phyloP scores from a whole-genome alignment of 495 filamentous ascomycete genomes.

The Beverwykella pulmonaria region DNA sequence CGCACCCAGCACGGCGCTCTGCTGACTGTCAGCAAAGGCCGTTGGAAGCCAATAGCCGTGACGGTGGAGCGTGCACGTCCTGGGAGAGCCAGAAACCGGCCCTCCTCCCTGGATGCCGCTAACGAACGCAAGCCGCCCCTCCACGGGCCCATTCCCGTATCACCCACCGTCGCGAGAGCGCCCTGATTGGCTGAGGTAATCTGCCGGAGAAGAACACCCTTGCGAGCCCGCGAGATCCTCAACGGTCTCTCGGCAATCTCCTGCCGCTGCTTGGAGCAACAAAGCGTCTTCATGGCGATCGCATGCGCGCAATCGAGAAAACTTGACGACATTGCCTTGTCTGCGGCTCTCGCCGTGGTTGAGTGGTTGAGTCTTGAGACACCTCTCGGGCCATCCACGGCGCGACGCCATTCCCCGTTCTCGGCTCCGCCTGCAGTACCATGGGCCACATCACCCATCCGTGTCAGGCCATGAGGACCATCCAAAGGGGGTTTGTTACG shows the following conservation, averaged over 20 bases:
- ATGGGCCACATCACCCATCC: too few species aligned
- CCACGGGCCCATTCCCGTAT: background rate
- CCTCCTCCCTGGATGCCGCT: background rate
- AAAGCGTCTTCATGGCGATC: background rate
- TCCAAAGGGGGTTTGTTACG: too few species aligned
- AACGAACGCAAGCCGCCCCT: background rate
- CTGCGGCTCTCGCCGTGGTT: too few species aligned
- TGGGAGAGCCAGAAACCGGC: background rate
- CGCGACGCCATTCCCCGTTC: too few species aligned
- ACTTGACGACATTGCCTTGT: too few species aligned
- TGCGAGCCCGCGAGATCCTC: background rate
- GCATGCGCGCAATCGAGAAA: background rate
- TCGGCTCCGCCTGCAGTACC: too few species aligned
- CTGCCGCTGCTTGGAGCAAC: background rate
- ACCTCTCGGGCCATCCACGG: too few species aligned
- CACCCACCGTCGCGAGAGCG: background rate
- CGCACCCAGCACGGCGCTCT: background rate
- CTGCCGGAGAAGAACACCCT: background rate
- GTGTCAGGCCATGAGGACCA: too few species aligned
- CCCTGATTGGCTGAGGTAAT: background rate
- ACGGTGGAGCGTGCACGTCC: background rate
- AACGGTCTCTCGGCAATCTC: background rate
- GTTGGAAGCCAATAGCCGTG: background rate
- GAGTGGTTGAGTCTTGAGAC: too few species aligned
- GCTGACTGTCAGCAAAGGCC: background rate